These are phyloP conservation scores for Durotheca rogersii DNA, from an alignment of 495 filamentous ascomycete species.

Conservation along the genomic window DNA sequence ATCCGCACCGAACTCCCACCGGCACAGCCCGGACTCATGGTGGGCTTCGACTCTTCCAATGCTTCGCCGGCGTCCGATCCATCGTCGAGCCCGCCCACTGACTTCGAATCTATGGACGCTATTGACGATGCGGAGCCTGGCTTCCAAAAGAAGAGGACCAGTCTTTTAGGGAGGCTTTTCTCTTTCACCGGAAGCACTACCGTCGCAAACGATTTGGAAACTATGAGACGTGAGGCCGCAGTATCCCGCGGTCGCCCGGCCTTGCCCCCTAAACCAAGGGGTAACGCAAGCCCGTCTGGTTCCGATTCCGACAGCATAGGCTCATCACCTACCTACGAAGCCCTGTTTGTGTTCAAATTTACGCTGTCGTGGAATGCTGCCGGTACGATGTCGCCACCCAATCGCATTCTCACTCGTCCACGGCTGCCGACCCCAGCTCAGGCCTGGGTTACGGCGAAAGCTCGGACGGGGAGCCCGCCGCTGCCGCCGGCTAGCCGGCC, in stretches of 20 bases:
- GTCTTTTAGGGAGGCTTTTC: conserved; percentile 67
- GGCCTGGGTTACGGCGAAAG: conserved; percentile 48
- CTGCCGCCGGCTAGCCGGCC: conserved; percentile 42
- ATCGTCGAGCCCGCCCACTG: conserved; percentile 22
- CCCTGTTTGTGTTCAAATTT: conserved; percentile 49
- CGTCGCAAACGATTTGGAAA: conserved; percentile 40
- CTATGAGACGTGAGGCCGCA: conserved; percentile 47
- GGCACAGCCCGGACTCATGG: conserved; percentile 47
- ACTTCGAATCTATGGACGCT: conserved; percentile 34
- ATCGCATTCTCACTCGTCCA: conserved; percentile 63
- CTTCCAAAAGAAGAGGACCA: conserved; percentile 64
- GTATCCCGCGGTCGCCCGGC: conserved; percentile 35
- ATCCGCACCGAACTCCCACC: conserved; percentile 78
- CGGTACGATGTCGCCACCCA: conserved; percentile 34
- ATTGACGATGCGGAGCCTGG: conserved; percentile 22
- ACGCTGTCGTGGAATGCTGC: conserved; percentile 38
- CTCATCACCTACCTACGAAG: conserved; percentile 47
- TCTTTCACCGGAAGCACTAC: conserved; percentile 47
- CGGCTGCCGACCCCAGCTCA: conserved; percentile 75
- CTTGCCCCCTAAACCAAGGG: conserved; percentile 18
- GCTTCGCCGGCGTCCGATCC: conserved; percentile 8
- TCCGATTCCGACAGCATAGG: conserved; percentile 46
- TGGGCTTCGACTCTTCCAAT: conserved; percentile 44
- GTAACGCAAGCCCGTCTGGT: conserved; percentile 19
- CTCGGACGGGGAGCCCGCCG: conserved; percentile 40